Base-by-base conservation (phyloP, 768 basidiomycete species). In the Mrakia gelida region DNA sequence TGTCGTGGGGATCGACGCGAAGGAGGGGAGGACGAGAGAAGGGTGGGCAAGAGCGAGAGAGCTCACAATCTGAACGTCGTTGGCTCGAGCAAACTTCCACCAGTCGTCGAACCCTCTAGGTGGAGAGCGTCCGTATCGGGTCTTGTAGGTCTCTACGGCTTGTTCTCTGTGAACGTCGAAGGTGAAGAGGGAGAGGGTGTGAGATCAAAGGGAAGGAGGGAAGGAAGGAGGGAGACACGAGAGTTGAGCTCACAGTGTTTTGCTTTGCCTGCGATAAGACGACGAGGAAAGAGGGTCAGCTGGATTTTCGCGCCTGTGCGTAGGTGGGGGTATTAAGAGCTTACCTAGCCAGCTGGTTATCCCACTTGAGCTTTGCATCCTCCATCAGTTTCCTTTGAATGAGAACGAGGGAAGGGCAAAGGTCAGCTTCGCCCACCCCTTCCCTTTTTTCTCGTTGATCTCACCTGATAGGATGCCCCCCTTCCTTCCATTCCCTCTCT, bases 31-130 rank as follows among this genome's bases (percentile, higher is more conserved):
- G 18, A 52, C 2, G 49, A 52, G 49, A 8, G 16, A n/a, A 18
- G 65, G 1, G 30, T 11, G 18, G 30, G 32, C 11, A 23, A 3
- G 16, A 21, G n/a, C n/a, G n/a, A n/a, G n/a, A n/a, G n/a, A 34
- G 34, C 67, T 28, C 7, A 75, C 73, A 28, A 75, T 75, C 43
- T 32, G n/a, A 43, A 75, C 41, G 34, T 75, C 21, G 41, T 75
- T 7, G 3, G n/a, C 21, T 18, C 43, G 68, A 21, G 81, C 81
- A 49, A 81, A 82, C 38, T 65, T 75, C 82, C 82, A 83, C 67
- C 82, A 83, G 59, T 80, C 81, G 73, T 83, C 82, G 63, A 83
- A 83, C 9, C 82, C 82, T 67, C 79, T 81, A 21, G 82, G 82
- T 13, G 82, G 82, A 11, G 63, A n/a, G n/a, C 77, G 45, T 2